These are phyloP conservation scores for Circinella umbellata DNA, from an alignment of 371 early-diverging fungal genomes.

Conservation along the genomic window DNA sequence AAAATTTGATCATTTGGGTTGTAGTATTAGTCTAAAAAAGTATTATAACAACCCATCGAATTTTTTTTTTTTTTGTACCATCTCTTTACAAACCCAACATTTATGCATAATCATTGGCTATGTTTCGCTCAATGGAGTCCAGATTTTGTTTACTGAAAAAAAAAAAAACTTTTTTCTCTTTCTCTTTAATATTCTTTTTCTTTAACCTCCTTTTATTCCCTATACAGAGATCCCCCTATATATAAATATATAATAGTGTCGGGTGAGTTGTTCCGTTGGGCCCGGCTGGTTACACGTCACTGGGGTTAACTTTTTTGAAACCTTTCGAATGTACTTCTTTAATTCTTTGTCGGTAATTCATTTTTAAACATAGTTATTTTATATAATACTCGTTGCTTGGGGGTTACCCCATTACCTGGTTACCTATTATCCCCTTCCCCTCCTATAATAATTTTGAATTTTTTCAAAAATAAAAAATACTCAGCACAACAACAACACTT, in stretches of 20 bases:
- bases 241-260: no score
- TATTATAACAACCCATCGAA: neutral
- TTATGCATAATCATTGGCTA: conserved; percentile 23
- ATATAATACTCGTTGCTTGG: no score
- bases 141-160: conserved; percentile 18
- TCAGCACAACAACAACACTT: no score
- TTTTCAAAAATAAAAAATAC: no score
- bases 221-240: no score
- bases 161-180: conserved; percentile 5
- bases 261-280: conserved; percentile 10
- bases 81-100: conserved; percentile 12
- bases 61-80: conserved; percentile 16
- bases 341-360: conserved; percentile 1
- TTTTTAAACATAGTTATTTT: neutral
- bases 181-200: no score
- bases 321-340: conserved; percentile 13
- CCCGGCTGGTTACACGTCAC: conserved; percentile 15
- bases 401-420: no score
- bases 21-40: no score
- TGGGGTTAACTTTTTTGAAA: neutral
- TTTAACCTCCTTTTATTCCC: no score
- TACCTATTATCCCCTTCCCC: no score
- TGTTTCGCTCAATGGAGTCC: conserved; percentile 26
- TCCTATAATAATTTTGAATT: no score
- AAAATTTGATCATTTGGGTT: no score